Base-by-base conservation (phyloP, 2,329 filamentous ascomycete species). In the Pseudopithomyces chartarum region DNA sequence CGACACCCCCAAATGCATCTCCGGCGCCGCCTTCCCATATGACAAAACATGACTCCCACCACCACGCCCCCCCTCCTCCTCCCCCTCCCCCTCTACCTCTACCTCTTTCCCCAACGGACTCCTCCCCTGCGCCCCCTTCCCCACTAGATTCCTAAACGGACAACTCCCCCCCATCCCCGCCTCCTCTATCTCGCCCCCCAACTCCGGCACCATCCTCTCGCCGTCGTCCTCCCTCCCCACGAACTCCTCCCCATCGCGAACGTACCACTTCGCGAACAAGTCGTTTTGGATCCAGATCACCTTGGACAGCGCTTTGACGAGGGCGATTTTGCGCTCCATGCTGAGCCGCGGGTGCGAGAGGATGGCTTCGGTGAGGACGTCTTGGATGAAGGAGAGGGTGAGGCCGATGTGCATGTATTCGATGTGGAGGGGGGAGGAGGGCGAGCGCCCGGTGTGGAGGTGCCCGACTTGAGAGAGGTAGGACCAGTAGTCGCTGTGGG, bases 211-310 rank as follows among this genome's bases (percentile, higher is more conserved):
- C 19, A 79, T 66, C 20, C 76, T 75, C 58, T 78, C 77, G 3
- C 81, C 78, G 22, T n/a, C n/a, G n/a, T n/a, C n/a, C n/a, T n/a
- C n/a, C n/a, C n/a, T n/a, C n/a, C n/a, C n/a, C n/a, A 69, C 75
- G 58, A 76, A 82, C 73, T 91, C 89, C 34, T 87, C 84, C 48
- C 87, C 87, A 62, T 90, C 87, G 33, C 84, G 81, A 34, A 90
- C 85, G 66, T 92, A 90, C 88, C 90, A 93, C 73, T 89, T 90
- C n/a, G 90, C 89, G 73, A 94, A 90, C 29, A 94, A 81, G 73
- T 94, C 90, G 70, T 94, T 94, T 76, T 94, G 91, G 63, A 94
- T 92, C 90, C 90, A 94, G 62, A 94, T 88, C 23, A 94, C 87
- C 74, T 95, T 94, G 60, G 86, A 86, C 20, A 94, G 80, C 0